Percentiles rank a stretch among this genome's conserved stretches.
These are phyloP conservation scores for Exophiala sp. DNA, from an alignment of 2,329 filamentous ascomycete genomes.

Conservation along the genomic window DNA sequence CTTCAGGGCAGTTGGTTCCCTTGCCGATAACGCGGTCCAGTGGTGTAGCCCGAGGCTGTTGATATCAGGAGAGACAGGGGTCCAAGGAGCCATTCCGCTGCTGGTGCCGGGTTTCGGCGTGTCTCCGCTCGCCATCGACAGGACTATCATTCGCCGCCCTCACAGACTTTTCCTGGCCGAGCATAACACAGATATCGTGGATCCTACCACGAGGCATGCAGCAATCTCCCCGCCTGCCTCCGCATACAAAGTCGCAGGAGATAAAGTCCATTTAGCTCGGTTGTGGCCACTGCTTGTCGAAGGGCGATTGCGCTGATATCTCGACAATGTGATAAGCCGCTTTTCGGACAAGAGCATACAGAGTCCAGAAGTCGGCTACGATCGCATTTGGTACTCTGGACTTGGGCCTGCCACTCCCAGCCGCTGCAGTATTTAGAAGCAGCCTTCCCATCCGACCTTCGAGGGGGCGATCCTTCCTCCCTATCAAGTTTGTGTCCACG, in stretches of 20 bases:
- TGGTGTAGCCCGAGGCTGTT: not conserved
- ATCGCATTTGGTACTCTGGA: too few relatives aligned
- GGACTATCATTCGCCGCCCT: not conserved
- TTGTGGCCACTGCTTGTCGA: not conserved
- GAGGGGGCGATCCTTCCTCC: not conserved
- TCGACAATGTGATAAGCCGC: not conserved
- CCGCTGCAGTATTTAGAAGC: not conserved
- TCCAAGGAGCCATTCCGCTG: not conserved
- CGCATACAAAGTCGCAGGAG: not conserved
- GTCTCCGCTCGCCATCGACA: not conserved
- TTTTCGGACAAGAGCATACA: not conserved
- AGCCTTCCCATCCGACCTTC: not conserved
- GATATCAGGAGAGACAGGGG: not conserved
- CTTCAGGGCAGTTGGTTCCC: too few relatives aligned
- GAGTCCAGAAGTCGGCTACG: not conserved
- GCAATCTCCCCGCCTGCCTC: not conserved
- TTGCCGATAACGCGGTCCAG: not conserved
- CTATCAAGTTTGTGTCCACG: not conserved
- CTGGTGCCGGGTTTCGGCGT: constrained; percentile 6
- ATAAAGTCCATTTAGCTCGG: not conserved
- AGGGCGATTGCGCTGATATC: not conserved
- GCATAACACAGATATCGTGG: constrained; percentile 1
- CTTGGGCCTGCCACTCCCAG: not conserved
- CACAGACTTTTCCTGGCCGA: not conserved
- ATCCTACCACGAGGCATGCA: not conserved